Percentiles rank a stretch among this genome's conserved stretches.
Evolutionary conservation across 345 rosid genomes (phyloP).

Genomic region (Arabis hirsuta): DNA sequence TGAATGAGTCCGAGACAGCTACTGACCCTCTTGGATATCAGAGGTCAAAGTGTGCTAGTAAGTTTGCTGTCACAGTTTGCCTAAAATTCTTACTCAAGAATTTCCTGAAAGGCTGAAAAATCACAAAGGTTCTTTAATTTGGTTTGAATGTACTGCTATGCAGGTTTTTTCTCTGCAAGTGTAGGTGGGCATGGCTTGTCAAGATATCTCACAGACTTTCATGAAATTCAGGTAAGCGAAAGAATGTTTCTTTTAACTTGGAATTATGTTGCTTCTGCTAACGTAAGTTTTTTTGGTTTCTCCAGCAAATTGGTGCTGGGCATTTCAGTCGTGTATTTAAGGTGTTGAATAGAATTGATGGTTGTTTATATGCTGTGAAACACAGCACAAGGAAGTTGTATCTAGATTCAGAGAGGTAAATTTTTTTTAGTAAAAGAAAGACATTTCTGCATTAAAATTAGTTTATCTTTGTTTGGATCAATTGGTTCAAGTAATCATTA

Average conservation of each 20-base stretch:
- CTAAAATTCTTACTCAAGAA: background rate
- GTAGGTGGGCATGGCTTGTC: slow-evolving; percentile 86
- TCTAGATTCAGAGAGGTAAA: slow-evolving; percentile 81
- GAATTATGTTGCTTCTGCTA: slow-evolving; percentile 4
- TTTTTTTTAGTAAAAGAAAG: background rate
- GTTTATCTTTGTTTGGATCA: background rate
- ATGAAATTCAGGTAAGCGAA: slow-evolving; percentile 76
- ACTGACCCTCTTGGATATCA: slow-evolving; percentile 75
- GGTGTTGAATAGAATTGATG: slow-evolving; percentile 93
- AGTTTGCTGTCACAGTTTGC: slow-evolving; percentile 19
- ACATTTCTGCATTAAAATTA: background rate
- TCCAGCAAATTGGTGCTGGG: slow-evolving; percentile 88
- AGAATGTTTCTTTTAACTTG: background rate
- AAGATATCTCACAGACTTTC: slow-evolving; percentile 90
- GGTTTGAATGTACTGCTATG: slow-evolving; percentile 26
- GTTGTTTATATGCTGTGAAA: slow-evolving; percentile 95
- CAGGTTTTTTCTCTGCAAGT: slow-evolving; percentile 70
- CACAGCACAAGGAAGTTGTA: slow-evolving; percentile 66
- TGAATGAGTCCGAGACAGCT: slow-evolving; percentile 56
- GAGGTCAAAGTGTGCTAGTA: slow-evolving; percentile 92
- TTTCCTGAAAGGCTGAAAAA: background rate
- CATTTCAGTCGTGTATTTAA: slow-evolving; percentile 87
- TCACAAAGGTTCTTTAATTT: background rate
- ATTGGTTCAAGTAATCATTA: slow-evolving; percentile 6
- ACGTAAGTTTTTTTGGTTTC: slow-evolving; percentile 29